A percentile compares a stretch with the other conserved stretches of the same genome.
Evolutionary conservation across 2,329 filamentous ascomycete genomes (phyloP).

Genomic region (Trichoderma asperellum): DNA sequence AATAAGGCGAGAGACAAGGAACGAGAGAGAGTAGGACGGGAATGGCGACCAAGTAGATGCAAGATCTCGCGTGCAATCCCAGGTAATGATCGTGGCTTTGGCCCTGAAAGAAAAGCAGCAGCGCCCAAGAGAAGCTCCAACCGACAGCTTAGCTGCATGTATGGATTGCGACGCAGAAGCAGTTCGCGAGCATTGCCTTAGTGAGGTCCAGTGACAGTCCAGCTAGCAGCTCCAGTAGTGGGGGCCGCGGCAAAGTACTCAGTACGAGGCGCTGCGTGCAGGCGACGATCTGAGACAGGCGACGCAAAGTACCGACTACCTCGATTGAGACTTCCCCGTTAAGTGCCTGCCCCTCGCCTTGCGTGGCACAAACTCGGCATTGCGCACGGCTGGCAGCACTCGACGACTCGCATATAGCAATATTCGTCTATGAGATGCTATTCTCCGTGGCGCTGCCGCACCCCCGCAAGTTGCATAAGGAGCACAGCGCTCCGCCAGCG

Average conservation of each 20-base stretch:
- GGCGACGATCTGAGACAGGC: not conserved
- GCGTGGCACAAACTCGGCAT: constrained; percentile 19
- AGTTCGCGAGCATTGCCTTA: constrained; percentile 8
- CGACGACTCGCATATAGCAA: not conserved
- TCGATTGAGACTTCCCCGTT: not conserved
- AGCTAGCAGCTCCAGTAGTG: constrained; percentile 22
- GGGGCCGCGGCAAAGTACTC: constrained; percentile 1
- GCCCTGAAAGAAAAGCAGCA: not conserved
- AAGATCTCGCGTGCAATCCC: not conserved
- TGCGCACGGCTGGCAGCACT: not conserved
- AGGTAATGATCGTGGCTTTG: not conserved
- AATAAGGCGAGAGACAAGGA: not conserved
- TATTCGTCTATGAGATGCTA: not conserved
- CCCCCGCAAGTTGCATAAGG: constrained; percentile 9
- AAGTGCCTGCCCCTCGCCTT: constrained; percentile 16
- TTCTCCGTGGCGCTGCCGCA: not conserved
- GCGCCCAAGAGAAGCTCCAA: constrained; percentile 3
- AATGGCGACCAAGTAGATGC: not conserved
- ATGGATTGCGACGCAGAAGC: constrained; percentile 1
- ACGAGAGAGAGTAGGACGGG: not conserved
- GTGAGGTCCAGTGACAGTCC: constrained; percentile 23
- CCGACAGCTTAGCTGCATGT: not conserved
- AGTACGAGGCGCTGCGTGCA: not conserved
- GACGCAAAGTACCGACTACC: not conserved
- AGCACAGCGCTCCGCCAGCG: constrained; percentile 1